Base-by-base conservation (phyloP, 2,329 filamentous ascomycete species). In the Xylaria sp. region DNA sequence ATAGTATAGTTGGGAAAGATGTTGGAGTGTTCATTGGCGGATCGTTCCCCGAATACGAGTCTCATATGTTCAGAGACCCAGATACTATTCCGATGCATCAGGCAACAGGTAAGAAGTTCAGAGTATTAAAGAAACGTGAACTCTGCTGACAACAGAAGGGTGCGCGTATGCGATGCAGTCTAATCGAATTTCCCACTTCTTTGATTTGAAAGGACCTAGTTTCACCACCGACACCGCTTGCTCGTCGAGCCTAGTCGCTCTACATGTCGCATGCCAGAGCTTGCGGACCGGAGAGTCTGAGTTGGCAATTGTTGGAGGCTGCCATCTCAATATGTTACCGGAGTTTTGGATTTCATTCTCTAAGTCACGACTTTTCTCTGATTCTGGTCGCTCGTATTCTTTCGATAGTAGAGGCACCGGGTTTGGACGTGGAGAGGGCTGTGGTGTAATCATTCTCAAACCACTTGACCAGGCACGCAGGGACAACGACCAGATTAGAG, bases 381-480 rank as follows among this genome's bases (percentile, higher is more conserved):
- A 85, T 33, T 81, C 82, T 0, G 85, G 85, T 1, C 79, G 82
- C 42, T 87, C 83, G 15, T 82, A 81, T 56, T 84, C 85, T 33
- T 87, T 83, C 69, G 86, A 86, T 70, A 75, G 76, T 20, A 77
- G 79, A 53, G 86, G 83, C 5, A 83, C 83, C 44, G 89, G 89
- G 0, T 91, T 89, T 70, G 87, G 84, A 0, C 83, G 88, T 10
- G 89, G 87, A 9, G 88, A 90, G 70, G 88, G 87, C 3, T 82
- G 84, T 22, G 86, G 80, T 6, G 80, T 84, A 56, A 70, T 90
- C 2, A 74, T 89, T 11, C 73, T 90, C 13, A 90, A 90, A 77
- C 82, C 81, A 0, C 79, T 90, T 0, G 80, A 83, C 38, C 81
- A 85, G 65, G 88, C 88, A 1, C 73, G 88, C 27, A 77, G 74